Percentiles rank a stretch among this genome's conserved stretches.
phyloP scores from a whole-genome alignment of 129 eudicot species.

The Cynara cardunculus region DNA sequence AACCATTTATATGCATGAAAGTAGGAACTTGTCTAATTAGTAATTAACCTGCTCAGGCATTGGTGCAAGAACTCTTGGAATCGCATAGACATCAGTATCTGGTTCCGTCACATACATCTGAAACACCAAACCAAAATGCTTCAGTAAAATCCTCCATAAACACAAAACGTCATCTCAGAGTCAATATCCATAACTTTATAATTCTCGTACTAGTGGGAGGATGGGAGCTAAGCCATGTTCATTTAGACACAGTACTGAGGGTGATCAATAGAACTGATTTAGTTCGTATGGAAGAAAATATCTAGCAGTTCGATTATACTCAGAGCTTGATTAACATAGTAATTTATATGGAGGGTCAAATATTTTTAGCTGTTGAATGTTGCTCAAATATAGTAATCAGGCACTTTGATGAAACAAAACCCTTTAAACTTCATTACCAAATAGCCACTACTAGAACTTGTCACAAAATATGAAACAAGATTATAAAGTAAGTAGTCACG shows the following conservation, averaged over 20 bases:
- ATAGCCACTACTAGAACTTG: too few species aligned
- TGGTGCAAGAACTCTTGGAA: conserved; percentile 95
- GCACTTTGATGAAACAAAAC: too few species aligned
- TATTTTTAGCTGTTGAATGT: too few species aligned
- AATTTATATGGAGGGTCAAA: too few species aligned
- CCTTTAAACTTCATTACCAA: too few species aligned
- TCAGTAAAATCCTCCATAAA: not conserved
- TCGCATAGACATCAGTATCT: conserved; percentile 89
- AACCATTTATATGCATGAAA: not conserved
- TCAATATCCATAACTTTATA: not conserved
- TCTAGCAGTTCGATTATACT: too few species aligned
- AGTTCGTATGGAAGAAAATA: too few species aligned
- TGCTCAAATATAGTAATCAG: too few species aligned
- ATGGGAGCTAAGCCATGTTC: too few species aligned
- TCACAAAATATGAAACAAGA: too few species aligned
- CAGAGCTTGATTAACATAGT: too few species aligned
- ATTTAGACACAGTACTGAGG: not conserved
- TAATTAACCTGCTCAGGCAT: conserved; percentile 82
- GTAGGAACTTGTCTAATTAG: not conserved
- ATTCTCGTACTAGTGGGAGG: not conserved
- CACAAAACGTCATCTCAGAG: not conserved
- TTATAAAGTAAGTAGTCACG: too few species aligned
- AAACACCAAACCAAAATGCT: conserved; percentile 21
- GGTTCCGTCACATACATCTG: conserved; percentile 99
- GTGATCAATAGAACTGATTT: not conserved